Evolutionary conservation across 176 grass and related monocot species (phyloP).

Genomic region (Bonia amplexicaulis): DNA sequence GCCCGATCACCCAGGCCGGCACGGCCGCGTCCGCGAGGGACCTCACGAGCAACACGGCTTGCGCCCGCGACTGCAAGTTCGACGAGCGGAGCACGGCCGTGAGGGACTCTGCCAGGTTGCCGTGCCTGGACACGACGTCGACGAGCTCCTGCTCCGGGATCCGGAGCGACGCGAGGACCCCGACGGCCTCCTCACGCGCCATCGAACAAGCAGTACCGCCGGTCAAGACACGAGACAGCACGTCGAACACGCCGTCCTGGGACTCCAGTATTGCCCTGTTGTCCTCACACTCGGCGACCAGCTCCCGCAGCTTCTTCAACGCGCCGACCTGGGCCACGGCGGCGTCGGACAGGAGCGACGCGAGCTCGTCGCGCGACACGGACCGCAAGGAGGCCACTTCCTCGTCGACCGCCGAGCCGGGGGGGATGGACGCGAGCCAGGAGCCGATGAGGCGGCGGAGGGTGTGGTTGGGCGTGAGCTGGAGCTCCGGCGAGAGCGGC

Average conservation of each 20-base stretch:
- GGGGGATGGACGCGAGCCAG: constrained; percentile 53
- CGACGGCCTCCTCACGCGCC: constrained; percentile 59
- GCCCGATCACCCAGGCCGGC: constrained; percentile 37
- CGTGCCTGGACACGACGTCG: constrained; percentile 30
- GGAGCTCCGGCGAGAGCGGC: constrained; percentile 33
- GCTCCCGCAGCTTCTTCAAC: constrained; percentile 42
- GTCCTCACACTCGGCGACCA: constrained; percentile 35
- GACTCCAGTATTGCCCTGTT: constrained; percentile 33
- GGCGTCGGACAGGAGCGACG: constrained; percentile 34
- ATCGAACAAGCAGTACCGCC: constrained; percentile 17
- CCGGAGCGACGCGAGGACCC: constrained; percentile 57
- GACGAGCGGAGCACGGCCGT: constrained; percentile 51
- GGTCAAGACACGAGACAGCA: constrained; percentile 27
- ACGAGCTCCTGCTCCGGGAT: constrained; percentile 55
- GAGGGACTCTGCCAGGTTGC: constrained; percentile 44
- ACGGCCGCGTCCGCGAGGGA: constrained; percentile 37
- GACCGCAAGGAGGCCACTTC: constrained; percentile 28
- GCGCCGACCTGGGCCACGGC: constrained; percentile 31
- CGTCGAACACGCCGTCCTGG: constrained; percentile 37
- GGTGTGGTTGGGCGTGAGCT: constrained; percentile 92
- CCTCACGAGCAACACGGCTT: constrained; percentile 55
- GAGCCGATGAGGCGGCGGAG: constrained; percentile 86
- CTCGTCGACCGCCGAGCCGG: constrained; percentile 24
- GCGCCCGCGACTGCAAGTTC: constrained; percentile 38
- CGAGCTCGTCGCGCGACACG: constrained; percentile 5